Percentiles rank a stretch among this genome's conserved stretches.
Evolutionary conservation across 2,329 filamentous ascomycete genomes (phyloP).

Genomic region (Botryotinia convoluta): DNA sequence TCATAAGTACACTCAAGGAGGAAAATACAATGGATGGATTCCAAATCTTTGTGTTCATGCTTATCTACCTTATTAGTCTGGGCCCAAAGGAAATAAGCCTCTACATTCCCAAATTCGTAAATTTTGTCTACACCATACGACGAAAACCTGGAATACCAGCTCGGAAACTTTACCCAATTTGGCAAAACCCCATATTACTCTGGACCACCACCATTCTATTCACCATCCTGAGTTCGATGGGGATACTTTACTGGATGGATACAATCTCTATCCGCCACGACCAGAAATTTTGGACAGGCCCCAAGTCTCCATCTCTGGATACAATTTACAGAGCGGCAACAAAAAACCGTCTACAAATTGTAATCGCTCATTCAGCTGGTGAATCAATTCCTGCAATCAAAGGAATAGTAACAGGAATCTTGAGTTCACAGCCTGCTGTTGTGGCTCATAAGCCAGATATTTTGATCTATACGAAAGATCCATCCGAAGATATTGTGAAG

Average conservation of each 20-base stretch:
- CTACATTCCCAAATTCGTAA: constrained; percentile 31
- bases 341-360: constrained; percentile 31
- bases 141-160: constrained; percentile 21
- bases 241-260: constrained; percentile 32
- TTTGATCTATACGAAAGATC: constrained; percentile 34
- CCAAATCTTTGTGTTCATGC: constrained; percentile 31
- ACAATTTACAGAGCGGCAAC: constrained; percentile 30
- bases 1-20: constrained; percentile 22
- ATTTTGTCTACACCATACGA: constrained; percentile 26
- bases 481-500: constrained; percentile 3
- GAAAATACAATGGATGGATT: constrained; percentile 31
- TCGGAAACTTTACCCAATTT: constrained; percentile 26
- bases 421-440: constrained; percentile 24
- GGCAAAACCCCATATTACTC: constrained; percentile 31
- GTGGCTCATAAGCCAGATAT: constrained; percentile 24
- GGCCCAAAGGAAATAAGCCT: constrained; percentile 34
- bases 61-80: constrained; percentile 31
- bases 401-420: constrained; percentile 25
- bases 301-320: constrained; percentile 26
- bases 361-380: constrained; percentile 33
- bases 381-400: constrained; percentile 28
- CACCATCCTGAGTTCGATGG: constrained; percentile 26
- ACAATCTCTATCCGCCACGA: constrained; percentile 29
- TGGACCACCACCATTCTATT: constrained; percentile 28
- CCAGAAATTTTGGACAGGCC: constrained; percentile 27